Conservation (phyloP, 148 eudicot species). For the Heliosperma pusillum region DNA sequence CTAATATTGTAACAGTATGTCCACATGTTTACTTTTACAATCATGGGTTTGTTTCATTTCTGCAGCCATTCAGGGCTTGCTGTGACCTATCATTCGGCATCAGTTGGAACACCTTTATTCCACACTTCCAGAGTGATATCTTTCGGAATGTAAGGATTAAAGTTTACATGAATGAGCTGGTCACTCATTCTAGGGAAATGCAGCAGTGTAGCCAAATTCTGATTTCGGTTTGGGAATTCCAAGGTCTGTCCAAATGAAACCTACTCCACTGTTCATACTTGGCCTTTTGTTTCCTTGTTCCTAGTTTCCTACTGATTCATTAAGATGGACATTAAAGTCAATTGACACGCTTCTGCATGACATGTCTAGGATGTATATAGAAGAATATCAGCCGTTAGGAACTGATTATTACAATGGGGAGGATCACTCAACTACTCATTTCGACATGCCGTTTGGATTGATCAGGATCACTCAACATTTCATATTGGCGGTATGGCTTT, state of each 20-base stretch:
- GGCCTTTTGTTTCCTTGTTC: not conserved
- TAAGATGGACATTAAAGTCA: not conserved
- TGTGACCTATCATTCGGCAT: not conserved
- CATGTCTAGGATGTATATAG: constrained; percentile 4
- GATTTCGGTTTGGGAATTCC: not conserved
- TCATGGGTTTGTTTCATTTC: not conserved
- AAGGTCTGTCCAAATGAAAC: constrained; percentile 4
- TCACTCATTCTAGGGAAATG: not conserved
- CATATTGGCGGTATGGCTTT: not conserved
- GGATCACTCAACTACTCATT: not conserved
- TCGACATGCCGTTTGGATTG: not conserved
- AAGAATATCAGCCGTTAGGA: not conserved
- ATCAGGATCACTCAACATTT: constrained; percentile 3
- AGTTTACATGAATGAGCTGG: not conserved
- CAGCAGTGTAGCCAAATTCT: not conserved
- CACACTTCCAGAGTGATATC: not conserved
- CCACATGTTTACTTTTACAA: not conserved
- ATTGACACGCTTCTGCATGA: constrained; percentile 1
- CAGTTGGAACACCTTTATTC: not conserved
- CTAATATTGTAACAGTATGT: not conserved
- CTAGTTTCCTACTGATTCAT: not conserved
- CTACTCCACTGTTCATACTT: not conserved
- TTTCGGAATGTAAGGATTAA: not conserved
- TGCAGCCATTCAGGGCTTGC: constrained; percentile 8
- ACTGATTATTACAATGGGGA: not conserved